phyloP scores from a whole-genome alignment of 2,329 filamentous ascomycete genomes.

The Verticillium albo-atrum region DNA sequence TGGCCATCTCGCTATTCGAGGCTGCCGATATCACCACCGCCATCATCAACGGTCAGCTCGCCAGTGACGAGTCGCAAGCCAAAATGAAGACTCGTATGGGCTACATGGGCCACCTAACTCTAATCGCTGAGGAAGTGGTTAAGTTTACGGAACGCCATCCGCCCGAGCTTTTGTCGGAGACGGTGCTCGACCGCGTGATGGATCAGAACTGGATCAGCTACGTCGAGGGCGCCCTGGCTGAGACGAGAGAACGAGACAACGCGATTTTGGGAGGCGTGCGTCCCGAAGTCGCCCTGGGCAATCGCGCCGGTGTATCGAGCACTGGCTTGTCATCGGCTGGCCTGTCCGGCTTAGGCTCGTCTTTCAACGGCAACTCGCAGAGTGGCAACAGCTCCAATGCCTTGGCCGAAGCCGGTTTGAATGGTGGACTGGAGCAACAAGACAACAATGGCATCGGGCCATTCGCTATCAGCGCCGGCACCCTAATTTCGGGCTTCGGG shows the following conservation, averaged over 20 bases:
- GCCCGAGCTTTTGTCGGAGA: slow-evolving; percentile 77
- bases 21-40: slow-evolving; percentile 83
- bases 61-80: slow-evolving; percentile 80
- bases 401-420: slow-evolving; percentile 12
- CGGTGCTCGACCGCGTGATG: slow-evolving; percentile 83
- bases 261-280: slow-evolving; percentile 95
- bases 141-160: slow-evolving; percentile 96
- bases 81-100: slow-evolving; percentile 86
- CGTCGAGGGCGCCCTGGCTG: slow-evolving; percentile 86
- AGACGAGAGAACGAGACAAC: slow-evolving; percentile 93
- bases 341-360: slow-evolving; percentile 32
- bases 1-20: slow-evolving; percentile 92
- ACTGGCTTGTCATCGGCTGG: slow-evolving; percentile 43
- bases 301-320: slow-evolving; percentile 57
- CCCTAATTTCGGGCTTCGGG: slow-evolving; percentile 84
- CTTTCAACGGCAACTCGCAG: slow-evolving; percentile 24
- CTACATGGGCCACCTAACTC: slow-evolving; percentile 96
- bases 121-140: slow-evolving; percentile 97
- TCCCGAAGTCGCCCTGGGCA: slow-evolving; percentile 82
- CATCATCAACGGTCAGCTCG: slow-evolving; percentile 85
- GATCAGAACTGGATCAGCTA: slow-evolving; percentile 90
- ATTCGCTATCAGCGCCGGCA: slow-evolving; percentile 69
- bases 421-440: slow-evolving; percentile 55
- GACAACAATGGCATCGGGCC: slow-evolving; percentile 62
- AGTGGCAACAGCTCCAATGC: slow-evolving; percentile 11